phyloP scores from a whole-genome alignment of 495 filamentous ascomycete genomes.

The Elaphomyces granulatus region DNA sequence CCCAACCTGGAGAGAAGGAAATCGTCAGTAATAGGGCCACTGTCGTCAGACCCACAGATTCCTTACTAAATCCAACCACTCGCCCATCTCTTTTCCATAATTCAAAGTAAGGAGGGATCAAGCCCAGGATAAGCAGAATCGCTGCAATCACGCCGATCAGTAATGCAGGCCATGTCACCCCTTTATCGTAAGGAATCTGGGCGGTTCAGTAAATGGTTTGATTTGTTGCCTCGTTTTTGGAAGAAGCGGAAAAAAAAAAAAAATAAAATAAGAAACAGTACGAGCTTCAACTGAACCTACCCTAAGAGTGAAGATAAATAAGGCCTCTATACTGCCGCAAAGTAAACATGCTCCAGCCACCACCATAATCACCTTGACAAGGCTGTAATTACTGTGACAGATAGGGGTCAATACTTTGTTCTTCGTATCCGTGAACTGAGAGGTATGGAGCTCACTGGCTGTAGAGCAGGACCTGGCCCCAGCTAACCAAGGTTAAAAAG shows the following conservation, averaged over 20 bases:
- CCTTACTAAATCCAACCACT: constrained; percentile 54
- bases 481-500: constrained; percentile 46
- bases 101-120: constrained; percentile 60
- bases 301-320: constrained; percentile 48
- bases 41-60: constrained; percentile 1
- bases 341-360: constrained; percentile 23
- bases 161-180: constrained; percentile 40
- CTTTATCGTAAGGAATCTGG: constrained; percentile 41
- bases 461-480: constrained; percentile 53
- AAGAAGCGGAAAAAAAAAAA: no score
- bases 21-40: neutral
- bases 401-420: constrained; percentile 1
- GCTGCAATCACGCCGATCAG: constrained; percentile 47
- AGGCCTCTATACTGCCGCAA: constrained; percentile 45
- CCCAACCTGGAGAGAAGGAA: constrained; percentile 27
- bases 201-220: no score
- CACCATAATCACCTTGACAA: constrained; percentile 34
- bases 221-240: neutral
- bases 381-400: constrained; percentile 32
- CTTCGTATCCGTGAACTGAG: neutral
- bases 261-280: neutral
- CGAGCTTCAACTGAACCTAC: constrained; percentile 19
- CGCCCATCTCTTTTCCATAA: constrained; percentile 54
- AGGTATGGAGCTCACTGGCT: constrained; percentile 31
- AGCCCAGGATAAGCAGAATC: constrained; percentile 42